A percentile compares a stretch with the other conserved stretches of the same genome.
These are phyloP conservation scores for Gossypium australe DNA, from an alignment of 345 rosid species.

Conservation along the genomic window DNA sequence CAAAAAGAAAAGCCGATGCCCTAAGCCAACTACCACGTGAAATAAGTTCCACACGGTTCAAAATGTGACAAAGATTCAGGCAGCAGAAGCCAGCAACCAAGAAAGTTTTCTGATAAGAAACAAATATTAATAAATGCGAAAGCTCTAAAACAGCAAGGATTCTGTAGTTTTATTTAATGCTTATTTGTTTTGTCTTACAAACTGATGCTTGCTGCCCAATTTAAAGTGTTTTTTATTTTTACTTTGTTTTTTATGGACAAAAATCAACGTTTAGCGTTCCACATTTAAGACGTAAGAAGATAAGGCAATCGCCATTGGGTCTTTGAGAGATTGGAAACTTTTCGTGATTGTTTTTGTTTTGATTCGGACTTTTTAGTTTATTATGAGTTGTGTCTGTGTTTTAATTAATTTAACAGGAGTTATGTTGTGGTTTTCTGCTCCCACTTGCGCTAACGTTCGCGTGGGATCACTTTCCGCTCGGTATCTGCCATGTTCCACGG, in stretches of 20 bases:
- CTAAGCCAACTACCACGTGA: background rate
- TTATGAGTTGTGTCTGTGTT: background rate
- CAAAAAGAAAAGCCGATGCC: too few species aligned
- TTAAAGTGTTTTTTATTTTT: background rate
- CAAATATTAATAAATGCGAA: background rate
- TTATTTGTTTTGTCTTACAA: background rate
- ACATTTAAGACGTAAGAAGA: background rate
- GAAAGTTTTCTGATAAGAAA: background rate
- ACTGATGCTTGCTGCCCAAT: background rate
- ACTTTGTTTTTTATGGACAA: background rate
- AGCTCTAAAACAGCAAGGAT: background rate
- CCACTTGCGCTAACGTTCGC: background rate
- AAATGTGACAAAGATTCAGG: background rate
- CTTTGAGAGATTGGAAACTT: background rate
- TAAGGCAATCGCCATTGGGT: background rate
- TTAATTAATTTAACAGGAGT: background rate
- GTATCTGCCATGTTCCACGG: too few species aligned
- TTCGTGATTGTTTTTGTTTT: background rate
- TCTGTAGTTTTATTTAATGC: background rate
- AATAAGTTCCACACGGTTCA: background rate
- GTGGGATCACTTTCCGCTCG: background rate
- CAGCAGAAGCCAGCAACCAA: background rate
- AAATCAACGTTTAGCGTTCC: background rate
- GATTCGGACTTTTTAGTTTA: background rate
- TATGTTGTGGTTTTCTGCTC: background rate